These are phyloP conservation scores for Thuja plicata DNA, from an alignment of 83 land plant species.

Conservation along the genomic window DNA sequence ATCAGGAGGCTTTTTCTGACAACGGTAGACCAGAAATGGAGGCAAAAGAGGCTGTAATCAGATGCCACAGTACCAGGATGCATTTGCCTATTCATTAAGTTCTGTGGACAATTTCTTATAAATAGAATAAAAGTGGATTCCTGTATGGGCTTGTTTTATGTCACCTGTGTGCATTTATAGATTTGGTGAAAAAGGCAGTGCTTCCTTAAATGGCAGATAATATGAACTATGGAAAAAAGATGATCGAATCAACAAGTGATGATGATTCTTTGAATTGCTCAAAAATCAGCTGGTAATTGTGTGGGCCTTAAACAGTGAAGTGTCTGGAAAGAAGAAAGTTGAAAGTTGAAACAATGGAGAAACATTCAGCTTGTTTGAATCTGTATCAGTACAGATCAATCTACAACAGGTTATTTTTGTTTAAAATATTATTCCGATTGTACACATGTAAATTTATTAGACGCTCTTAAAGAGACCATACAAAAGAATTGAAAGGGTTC, in stretches of 20 bases:
- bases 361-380: not conserved
- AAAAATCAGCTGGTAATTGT: not conserved
- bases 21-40: not conserved
- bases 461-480: not conserved
- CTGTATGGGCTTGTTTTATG: not conserved
- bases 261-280: constrained; percentile 2
- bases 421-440: constrained; percentile 7
- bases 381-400: constrained; percentile 10
- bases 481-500: not conserved
- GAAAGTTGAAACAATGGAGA: not conserved
- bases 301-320: not conserved
- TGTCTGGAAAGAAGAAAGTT: not conserved
- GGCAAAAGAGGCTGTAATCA: constrained; percentile 8
- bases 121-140: not conserved
- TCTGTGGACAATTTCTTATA: not conserved
- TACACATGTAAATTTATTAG: constrained; percentile 16
- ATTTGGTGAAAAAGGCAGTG: not conserved
- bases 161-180: not conserved
- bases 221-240: not conserved
- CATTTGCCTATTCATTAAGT: not conserved
- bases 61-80: not conserved
- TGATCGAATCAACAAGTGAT: not conserved
- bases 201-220: not conserved
- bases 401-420: not conserved
- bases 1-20: not conserved